Percentiles rank a stretch among this genome's conserved stretches.
Evolutionary conservation across 2,329 filamentous ascomycete species (phyloP).

Genomic region (Colletotrichum navitas): DNA sequence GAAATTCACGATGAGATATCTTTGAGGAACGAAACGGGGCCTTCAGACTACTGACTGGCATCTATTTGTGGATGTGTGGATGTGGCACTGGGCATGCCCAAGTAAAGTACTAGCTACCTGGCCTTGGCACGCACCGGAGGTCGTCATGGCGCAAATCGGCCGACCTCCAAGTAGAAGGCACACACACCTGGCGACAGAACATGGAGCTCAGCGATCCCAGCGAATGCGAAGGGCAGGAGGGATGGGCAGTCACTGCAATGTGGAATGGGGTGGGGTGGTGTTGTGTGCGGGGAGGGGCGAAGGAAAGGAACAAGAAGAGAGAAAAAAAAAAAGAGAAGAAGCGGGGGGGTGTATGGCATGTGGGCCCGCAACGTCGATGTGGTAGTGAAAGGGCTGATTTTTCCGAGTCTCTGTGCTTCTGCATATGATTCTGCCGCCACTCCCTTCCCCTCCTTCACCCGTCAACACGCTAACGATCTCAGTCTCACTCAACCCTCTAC

Average conservation of each 20-base stretch:
- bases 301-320: not conserved
- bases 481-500: constrained; percentile 28
- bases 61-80: constrained; percentile 22
- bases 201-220: constrained; percentile 18
- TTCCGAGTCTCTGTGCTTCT: constrained; percentile 3
- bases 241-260: not conserved
- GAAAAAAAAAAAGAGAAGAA: not conserved
- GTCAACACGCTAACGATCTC: constrained; percentile 8
- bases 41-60: not conserved
- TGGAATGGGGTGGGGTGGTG: not conserved
- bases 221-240: not conserved
- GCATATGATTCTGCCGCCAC: not conserved
- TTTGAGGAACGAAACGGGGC: not conserved
- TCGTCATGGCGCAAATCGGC: not conserved
- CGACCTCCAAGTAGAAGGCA: constrained; percentile 4
- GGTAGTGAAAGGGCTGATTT: constrained; percentile 18
- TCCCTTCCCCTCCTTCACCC: not conserved
- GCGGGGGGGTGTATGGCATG: constrained; percentile 1
- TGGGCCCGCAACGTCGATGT: constrained; percentile 3
- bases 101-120: not conserved
- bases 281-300: not conserved
- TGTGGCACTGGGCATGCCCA: not conserved
- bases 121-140: not conserved
- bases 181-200: constrained; percentile 4
- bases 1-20: constrained; percentile 14